phyloP scores from a whole-genome alignment of 2,329 filamentous ascomycete species.

The Scedosporium apiospermum region DNA sequence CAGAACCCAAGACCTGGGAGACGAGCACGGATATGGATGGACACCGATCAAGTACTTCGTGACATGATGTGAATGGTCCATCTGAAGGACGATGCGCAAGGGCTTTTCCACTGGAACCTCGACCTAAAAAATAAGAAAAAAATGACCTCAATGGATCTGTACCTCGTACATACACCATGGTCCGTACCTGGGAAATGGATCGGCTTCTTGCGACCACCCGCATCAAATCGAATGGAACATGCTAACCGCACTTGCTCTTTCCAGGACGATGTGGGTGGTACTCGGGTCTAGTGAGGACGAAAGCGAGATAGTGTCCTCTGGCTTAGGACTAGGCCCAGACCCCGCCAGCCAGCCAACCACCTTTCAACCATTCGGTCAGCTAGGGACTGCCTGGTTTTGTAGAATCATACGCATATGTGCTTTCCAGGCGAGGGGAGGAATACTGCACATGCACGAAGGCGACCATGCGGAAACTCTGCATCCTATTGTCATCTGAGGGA shows the following conservation, averaged over 20 bases:
- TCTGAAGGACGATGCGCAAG: neutral
- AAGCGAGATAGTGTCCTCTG: neutral
- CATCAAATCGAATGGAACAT: neutral
- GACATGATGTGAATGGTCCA: conserved; percentile 1
- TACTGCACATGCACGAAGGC: neutral
- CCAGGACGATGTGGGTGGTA: neutral
- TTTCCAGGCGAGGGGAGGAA: too few species aligned
- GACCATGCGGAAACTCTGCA: neutral
- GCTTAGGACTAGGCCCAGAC: neutral
- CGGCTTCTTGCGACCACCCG: neutral
- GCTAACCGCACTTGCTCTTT: neutral
- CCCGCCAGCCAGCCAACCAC: neutral
- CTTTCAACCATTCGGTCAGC: neutral
- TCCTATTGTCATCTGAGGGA: neutral
- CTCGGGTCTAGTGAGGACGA: neutral
- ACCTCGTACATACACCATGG: too few species aligned
- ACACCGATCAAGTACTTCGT: neutral
- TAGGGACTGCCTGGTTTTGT: neutral
- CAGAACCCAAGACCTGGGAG: neutral
- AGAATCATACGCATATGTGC: too few species aligned
- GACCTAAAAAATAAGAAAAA: too few species aligned
- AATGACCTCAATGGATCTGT: too few species aligned
- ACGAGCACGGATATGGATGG: neutral
- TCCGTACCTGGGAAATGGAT: neutral
- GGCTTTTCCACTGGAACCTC: too few species aligned